Base-by-base conservation (phyloP, 176 grass and related monocot species). In the Zoysia japonica region DNA sequence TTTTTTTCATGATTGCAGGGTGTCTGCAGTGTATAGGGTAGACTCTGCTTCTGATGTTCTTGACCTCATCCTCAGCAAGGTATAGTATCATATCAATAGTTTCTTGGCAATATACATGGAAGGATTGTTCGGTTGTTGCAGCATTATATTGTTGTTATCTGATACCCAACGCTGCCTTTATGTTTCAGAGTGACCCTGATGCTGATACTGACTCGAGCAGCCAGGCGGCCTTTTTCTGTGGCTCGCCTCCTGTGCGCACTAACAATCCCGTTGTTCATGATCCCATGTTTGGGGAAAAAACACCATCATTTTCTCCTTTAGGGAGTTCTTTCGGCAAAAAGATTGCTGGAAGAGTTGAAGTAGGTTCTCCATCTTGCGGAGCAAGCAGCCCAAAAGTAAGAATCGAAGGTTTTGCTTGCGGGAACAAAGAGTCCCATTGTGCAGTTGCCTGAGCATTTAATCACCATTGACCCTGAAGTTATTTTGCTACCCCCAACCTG, bases 221-320 rank as follows among this genome's bases (percentile, higher is more conserved):
- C 74, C 83, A 89, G 85, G 82, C 28, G 17, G 82, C 68, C 70
- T 92, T 88, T 88, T 94, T 97, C 84, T 85, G 87, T 12, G 94
- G 94, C 65, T 92, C 94, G 41, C 94, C 94, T 61, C 94, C 94
- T 64, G 87, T 90, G 9, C 94, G 91, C 71, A 88, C 87, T 84
- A 90, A 90, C 88, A 97, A 97, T 62, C 94, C 94, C 0, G 67
- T 97, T 71, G 78, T 94, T 67, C 81, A 86, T 69, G 94, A 97
- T 85, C 87, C 87, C 41, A 83, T 88, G 77, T 97, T 97, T 70
- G 69, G 70, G 69, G 78, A 91, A 72, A 83, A 86, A 70, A 84
- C 78, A 71, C 89, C 87, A 4, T 80, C 83, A 46, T 84, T 88
- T 77, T 88, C 89, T 71, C 83, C 94, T 83, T 49, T 88, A 77